Evolutionary conservation across 169 alveolate genomes (phyloP).

Genomic region (Plasmodium gaboni): DNA sequence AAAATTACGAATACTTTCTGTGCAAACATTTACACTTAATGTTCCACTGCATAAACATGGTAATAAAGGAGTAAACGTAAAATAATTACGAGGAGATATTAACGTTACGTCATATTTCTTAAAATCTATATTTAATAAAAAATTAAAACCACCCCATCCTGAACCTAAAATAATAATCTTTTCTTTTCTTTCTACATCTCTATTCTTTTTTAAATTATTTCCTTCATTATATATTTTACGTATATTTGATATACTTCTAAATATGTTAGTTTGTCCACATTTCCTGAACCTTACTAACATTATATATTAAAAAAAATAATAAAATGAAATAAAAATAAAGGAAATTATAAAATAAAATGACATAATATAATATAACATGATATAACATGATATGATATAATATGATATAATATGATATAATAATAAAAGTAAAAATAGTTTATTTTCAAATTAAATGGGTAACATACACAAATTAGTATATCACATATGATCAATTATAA

Average conservation of each 20-base stretch:
- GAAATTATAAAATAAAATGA: background rate
- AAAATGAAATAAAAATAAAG: background rate
- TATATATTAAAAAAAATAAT: background rate
- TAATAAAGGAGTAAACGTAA: slow-evolving; percentile 86
- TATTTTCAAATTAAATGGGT: too few relatives aligned
- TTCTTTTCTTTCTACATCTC: slow-evolving; percentile 11
- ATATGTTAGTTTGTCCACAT: slow-evolving; percentile 3
- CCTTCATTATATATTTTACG: slow-evolving; percentile 6
- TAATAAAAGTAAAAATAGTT: too few relatives aligned
- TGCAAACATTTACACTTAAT: slow-evolving; percentile 72
- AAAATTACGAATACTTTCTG: slow-evolving; percentile 78
- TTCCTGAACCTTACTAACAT: slow-evolving; percentile 15
- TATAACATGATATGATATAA: too few relatives aligned
- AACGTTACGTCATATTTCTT: slow-evolving; percentile 81
- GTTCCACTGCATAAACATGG: slow-evolving; percentile 83
- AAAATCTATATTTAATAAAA: slow-evolving; percentile 78
- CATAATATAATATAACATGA: too few relatives aligned
- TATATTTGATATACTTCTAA: slow-evolving; percentile 11
- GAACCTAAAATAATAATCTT: slow-evolving; percentile 83
- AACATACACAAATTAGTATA: too few relatives aligned
- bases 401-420: too few relatives aligned
- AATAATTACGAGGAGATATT: slow-evolving; percentile 85
- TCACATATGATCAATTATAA: too few relatives aligned
- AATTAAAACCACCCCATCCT: slow-evolving; percentile 86
- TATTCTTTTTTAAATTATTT: slow-evolving; percentile 3